Conservation (phyloP, 2,329 filamentous ascomycete species). For the Tolypocladium amazonense region DNA sequence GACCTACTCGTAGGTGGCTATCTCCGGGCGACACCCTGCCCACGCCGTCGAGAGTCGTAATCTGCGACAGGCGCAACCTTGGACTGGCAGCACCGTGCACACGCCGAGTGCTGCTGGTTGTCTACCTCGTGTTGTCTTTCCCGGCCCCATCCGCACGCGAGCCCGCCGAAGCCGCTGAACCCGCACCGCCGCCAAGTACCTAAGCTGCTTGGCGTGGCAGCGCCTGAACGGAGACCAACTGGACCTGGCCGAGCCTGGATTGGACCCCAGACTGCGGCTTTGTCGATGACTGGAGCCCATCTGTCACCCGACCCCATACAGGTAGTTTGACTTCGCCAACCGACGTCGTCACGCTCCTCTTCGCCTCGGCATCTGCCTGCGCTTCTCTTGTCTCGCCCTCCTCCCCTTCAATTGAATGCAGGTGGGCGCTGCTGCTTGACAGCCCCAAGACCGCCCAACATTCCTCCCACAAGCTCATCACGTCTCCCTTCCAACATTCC, state of each 20-base stretch:
- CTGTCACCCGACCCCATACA: conserved; percentile 16
- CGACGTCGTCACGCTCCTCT: conserved; percentile 10
- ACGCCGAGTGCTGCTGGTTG: not conserved
- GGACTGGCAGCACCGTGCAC: not conserved
- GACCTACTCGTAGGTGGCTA: not conserved
- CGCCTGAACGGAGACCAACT: not conserved
- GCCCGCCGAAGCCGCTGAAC: not conserved
- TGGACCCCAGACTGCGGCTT: not conserved
- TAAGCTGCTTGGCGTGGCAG: not conserved
- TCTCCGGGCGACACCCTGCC: not conserved
- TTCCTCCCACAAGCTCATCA: conserved; percentile 62
- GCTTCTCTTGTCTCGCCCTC: conserved; percentile 15
- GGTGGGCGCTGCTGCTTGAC: conserved; percentile 63
- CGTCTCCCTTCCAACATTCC: conserved; percentile 79
- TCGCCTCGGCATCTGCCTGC: conserved; percentile 17
- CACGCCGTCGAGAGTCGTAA: not conserved
- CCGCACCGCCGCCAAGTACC: not conserved
- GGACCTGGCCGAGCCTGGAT: not conserved
- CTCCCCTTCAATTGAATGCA: conserved; percentile 26
- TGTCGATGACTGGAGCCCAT: not conserved
- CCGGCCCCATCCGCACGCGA: not conserved
- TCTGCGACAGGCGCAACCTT: conserved; percentile 1
- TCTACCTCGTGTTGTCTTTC: not conserved
- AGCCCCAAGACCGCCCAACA: conserved; percentile 73
- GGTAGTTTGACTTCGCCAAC: conserved; percentile 14